Conservation (phyloP, 805 yeast genomes). For the Saccharomycopsis lassenensis region DNA sequence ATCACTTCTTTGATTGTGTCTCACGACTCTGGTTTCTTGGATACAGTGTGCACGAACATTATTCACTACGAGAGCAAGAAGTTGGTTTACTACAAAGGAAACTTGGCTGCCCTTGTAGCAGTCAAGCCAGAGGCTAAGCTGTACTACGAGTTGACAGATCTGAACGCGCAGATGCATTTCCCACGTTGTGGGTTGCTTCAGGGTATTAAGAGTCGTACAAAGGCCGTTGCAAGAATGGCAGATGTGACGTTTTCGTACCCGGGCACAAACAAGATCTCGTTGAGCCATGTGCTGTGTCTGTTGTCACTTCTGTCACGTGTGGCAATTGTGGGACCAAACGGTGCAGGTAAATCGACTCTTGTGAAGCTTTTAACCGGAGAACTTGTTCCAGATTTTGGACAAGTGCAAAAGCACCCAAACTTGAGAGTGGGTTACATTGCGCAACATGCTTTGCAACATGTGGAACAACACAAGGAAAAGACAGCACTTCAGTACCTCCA, state of each 20-base stretch:
- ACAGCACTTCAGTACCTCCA: constrained; percentile 96
- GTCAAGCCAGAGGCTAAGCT: constrained; percentile 94
- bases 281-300: constrained; percentile 74
- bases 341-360: constrained; percentile 97
- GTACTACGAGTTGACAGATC: constrained; percentile 86
- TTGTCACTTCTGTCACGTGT: constrained; percentile 92
- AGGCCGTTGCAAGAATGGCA: constrained; percentile 83
- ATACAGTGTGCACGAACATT: constrained; percentile 91
- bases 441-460: constrained; percentile 96
- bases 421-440: constrained; percentile 97
- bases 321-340: constrained; percentile 94
- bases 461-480: constrained; percentile 92
- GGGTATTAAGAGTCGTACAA: constrained; percentile 92
- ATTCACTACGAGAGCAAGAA: constrained; percentile 94
- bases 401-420: constrained; percentile 95
- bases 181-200: constrained; percentile 96
- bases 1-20: constrained; percentile 94
- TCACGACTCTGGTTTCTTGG: constrained; percentile 95
- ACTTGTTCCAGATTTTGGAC: constrained; percentile 74
- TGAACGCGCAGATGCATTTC: constrained; percentile 92
- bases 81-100: constrained; percentile 92
- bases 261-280: constrained; percentile 76
- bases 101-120: constrained; percentile 82
- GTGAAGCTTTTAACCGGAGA: constrained; percentile 92
- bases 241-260: constrained; percentile 86